Conservation (phyloP, 768 basidiomycete species). For the Russula sp. region DNA sequence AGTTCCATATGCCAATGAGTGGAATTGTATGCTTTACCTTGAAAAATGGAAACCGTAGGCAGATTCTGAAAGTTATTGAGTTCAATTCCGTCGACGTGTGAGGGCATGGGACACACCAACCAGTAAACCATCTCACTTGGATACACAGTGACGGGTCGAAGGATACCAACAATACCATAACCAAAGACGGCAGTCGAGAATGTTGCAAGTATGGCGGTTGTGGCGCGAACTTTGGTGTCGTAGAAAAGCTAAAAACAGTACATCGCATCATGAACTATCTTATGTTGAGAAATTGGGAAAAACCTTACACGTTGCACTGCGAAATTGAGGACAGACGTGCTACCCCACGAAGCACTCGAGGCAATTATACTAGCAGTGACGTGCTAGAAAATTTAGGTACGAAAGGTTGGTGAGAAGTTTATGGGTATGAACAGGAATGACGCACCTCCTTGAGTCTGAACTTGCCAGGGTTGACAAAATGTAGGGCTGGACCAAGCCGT, state of each 20-base stretch:
- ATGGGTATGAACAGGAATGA: neutral
- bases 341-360: slow-evolving; percentile 53
- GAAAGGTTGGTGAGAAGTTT: neutral
- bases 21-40: slow-evolving; percentile 43
- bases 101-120: slow-evolving; percentile 39
- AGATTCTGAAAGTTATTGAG: slow-evolving; percentile 41
- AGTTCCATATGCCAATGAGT: neutral
- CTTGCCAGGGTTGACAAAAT: slow-evolving; percentile 56
- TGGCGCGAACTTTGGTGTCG: slow-evolving; percentile 51
- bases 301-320: slow-evolving; percentile 52
- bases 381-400: slow-evolving; percentile 42
- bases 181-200: slow-evolving; percentile 66
- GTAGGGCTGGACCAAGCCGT: slow-evolving; percentile 41
- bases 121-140: slow-evolving; percentile 66
- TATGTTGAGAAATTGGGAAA: slow-evolving; percentile 1
- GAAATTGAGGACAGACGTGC: slow-evolving; percentile 56
- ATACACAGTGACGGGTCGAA: slow-evolving; percentile 58
- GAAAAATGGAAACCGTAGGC: slow-evolving; percentile 58
- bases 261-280: neutral
- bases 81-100: neutral
- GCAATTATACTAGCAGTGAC: slow-evolving; percentile 56
- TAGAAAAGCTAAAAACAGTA: slow-evolving; percentile 50
- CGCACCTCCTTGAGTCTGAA: slow-evolving; percentile 58
- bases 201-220: slow-evolving; percentile 57
- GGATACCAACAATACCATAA: slow-evolving; percentile 59